A percentile compares a stretch with the other conserved stretches of the same genome.
Conservation (phyloP, 257 asterid species). For the Solanum medicagineum region DNA sequence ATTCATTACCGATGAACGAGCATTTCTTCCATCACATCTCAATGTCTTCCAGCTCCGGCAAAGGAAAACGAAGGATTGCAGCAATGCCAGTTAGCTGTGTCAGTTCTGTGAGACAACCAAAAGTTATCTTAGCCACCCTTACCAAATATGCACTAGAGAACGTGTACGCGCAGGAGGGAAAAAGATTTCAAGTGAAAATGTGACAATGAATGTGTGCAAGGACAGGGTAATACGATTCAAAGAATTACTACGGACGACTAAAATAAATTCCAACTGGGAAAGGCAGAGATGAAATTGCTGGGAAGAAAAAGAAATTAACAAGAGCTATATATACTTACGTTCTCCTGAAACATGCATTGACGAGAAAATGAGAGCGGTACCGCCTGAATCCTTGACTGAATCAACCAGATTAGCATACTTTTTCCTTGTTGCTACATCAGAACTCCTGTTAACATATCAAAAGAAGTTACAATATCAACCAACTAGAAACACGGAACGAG, state of each 20-base stretch:
- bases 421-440: slow-evolving; percentile 62
- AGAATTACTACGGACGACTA: neutral
- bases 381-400: slow-evolving; percentile 76
- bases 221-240: neutral
- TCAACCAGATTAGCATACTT: slow-evolving; percentile 67
- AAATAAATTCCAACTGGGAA: neutral
- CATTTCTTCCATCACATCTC: slow-evolving; percentile 47
- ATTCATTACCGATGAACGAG: neutral
- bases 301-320: neutral
- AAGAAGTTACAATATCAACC: neutral
- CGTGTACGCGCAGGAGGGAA: neutral
- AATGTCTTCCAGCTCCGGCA: slow-evolving; percentile 86
- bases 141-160: neutral
- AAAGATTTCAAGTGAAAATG: neutral
- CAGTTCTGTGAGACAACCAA: slow-evolving; percentile 41
- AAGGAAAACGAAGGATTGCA: slow-evolving; percentile 90
- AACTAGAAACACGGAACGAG: neutral
- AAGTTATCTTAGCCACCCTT: neutral
- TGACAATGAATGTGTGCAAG: neutral
- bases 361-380: slow-evolving; percentile 72
- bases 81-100: slow-evolving; percentile 82
- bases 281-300: neutral
- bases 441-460: slow-evolving; percentile 35
- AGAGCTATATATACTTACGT: slow-evolving; percentile 43
- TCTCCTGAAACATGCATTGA: slow-evolving; percentile 98